Base-by-base conservation (phyloP, 441 rosid species). In the Iberis amara region DNA sequence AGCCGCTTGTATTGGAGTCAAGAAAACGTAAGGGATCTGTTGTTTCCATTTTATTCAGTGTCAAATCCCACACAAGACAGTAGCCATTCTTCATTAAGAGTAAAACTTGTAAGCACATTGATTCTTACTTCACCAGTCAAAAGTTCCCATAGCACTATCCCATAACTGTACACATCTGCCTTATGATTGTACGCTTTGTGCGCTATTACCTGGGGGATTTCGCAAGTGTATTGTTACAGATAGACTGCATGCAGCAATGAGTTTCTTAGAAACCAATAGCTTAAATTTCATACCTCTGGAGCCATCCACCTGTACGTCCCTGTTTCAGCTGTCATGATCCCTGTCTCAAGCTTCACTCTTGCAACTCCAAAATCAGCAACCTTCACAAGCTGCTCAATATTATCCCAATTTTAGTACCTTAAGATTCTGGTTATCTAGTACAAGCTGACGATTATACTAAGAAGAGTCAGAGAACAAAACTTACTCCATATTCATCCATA, bases 401-500 rank as follows among this genome's bases (percentile, higher is more conserved):
- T 43, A 55, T 9, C 32, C 21, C 27, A 15, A 49, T 4, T 56
- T 47, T 6, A 60, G 59, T 35, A 24, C 14, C 39, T 3, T 38
- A 2, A 47, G 14, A 49, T 13, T 23, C 3, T 30, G 39, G 0
- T 11, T 31, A 30, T 24, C 39, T n/a, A 30, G 21, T 18, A 18
- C 21, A 18, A 18, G 21, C 24, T 9, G 48, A 30, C n/a, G 50
- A 50, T 26, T 24, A 37, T 10, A 57, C 18, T 47, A 46, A 46
- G 40, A 49, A 31, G 21, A 40, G 13, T 1, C 24, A 40, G 14
- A 30, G 12, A 14, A 14, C 32, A 21, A 39, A 50, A 62, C 84
- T 77, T 81, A 89, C 95, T 55, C 79, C 95, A 62, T 83, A 73
- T 73, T 89, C 97, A 79, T 89, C 95, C 92, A 86, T 89, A 41